These are phyloP conservation scores for Dentipellis fragilis DNA, from an alignment of 768 basidiomycete species.

Conservation along the genomic window DNA sequence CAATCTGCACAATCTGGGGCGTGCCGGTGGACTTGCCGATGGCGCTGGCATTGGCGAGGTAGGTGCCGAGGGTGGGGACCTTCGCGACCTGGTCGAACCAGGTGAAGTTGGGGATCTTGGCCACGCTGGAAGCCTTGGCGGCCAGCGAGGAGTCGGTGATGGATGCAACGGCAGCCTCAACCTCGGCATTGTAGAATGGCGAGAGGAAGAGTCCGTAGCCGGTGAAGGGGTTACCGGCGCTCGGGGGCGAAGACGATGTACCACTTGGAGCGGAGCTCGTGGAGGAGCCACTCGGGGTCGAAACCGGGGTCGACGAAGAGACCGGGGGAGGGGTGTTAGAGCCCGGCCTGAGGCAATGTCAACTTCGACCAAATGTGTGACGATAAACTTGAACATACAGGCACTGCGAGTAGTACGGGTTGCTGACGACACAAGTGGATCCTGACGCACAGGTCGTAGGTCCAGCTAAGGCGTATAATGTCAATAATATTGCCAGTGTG, in stretches of 20 bases:
- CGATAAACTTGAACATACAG: slow-evolving; percentile 13
- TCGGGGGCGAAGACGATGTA: slow-evolving; percentile 22
- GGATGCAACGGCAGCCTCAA: slow-evolving; percentile 35
- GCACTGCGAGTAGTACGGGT: slow-evolving; percentile 27
- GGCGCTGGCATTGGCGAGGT: slow-evolving; percentile 44
- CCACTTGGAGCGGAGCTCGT: slow-evolving; percentile 16
- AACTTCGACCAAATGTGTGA: background rate
- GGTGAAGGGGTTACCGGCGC: slow-evolving; percentile 41
- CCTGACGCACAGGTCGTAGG: slow-evolving; percentile 24
- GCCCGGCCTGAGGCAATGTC: slow-evolving; percentile 6
- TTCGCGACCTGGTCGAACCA: slow-evolving; percentile 53
- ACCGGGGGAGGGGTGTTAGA: slow-evolving; percentile 8
- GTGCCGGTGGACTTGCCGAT: slow-evolving; percentile 33
- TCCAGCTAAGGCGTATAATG: slow-evolving; percentile 15
- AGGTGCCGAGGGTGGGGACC: slow-evolving; percentile 41
- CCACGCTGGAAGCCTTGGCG: slow-evolving; percentile 42
- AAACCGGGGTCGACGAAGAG: slow-evolving; percentile 6
- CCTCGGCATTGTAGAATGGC: slow-evolving; percentile 48
- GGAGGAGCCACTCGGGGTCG: slow-evolving; percentile 9
- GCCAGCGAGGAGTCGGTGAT: slow-evolving; percentile 40
- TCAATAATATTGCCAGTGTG: background rate
- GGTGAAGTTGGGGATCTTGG: slow-evolving; percentile 51
- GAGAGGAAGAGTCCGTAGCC: slow-evolving; percentile 43
- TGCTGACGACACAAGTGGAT: slow-evolving; percentile 20
- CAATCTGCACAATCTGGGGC: slow-evolving; percentile 33